Conservation (phyloP, 179 eudicot species). For the Corrigiola litoralis region DNA sequence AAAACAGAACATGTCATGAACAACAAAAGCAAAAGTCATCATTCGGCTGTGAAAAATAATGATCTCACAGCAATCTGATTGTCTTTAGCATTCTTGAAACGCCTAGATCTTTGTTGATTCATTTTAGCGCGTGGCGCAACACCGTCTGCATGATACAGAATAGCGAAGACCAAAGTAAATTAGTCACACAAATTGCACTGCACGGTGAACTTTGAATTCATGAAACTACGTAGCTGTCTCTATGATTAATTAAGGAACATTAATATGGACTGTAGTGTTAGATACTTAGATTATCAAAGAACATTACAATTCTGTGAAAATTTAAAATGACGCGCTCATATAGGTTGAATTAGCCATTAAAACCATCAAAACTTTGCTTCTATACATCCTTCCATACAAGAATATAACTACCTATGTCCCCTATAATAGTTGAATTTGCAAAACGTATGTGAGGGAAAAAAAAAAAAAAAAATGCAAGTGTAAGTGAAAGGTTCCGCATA, state of each 20-base stretch:
- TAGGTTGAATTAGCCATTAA: too few species aligned
- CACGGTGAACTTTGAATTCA: not conserved
- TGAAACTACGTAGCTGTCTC: not conserved
- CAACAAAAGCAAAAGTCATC: not conserved
- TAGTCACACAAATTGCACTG: not conserved
- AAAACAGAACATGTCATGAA: not conserved
- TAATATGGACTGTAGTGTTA: not conserved
- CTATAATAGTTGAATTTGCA: not conserved
- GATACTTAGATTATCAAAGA: not conserved
- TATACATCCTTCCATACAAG: too few species aligned
- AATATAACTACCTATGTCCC: too few species aligned
- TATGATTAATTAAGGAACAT: not conserved
- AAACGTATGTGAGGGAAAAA: not conserved
- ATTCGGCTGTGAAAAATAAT: not conserved
- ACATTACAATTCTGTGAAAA: too few species aligned
- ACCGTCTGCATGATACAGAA: constrained; percentile 42
- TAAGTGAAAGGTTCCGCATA: too few species aligned
- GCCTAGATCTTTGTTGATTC: constrained; percentile 69
- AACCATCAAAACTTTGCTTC: too few species aligned
- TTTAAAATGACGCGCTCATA: too few species aligned
- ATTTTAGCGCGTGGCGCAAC: constrained; percentile 79
- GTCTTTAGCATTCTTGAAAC: constrained; percentile 44
- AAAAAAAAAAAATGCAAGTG: too few species aligned
- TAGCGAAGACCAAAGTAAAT: too few species aligned
- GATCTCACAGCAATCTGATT: constrained; percentile 27